Evolutionary conservation across 176 grass and related monocot genomes (phyloP).

Genomic region (Pontederia crassipes): DNA sequence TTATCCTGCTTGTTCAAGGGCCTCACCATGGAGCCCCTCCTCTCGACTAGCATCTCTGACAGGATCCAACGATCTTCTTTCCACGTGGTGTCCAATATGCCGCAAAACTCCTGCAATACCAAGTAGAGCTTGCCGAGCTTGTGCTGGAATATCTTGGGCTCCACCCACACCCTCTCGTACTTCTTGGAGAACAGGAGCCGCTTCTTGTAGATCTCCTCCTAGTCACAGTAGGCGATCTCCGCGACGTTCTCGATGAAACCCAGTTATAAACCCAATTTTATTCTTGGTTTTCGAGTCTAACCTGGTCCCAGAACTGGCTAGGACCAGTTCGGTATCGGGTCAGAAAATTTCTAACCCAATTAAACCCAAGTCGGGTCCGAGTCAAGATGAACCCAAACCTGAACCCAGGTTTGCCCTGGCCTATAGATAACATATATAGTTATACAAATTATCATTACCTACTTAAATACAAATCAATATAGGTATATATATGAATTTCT

Average conservation of each 20-base stretch:
- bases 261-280: background rate
- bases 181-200: slow-evolving; percentile 16
- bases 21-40: background rate
- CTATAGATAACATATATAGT: too few species aligned
- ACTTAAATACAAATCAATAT: too few species aligned
- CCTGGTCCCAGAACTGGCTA: too few species aligned
- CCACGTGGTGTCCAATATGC: slow-evolving; percentile 4
- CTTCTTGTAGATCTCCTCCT: slow-evolving; percentile 10
- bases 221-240: slow-evolving; percentile 5
- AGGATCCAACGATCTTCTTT: slow-evolving; percentile 21
- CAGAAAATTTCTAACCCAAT: too few species aligned
- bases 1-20: slow-evolving; percentile 11
- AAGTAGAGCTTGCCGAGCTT: slow-evolving; percentile 16
- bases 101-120: slow-evolving; percentile 5
- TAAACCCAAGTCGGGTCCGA: too few species aligned
- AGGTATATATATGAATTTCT: too few species aligned
- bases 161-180: slow-evolving; percentile 23
- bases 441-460: too few species aligned
- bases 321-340: too few species aligned
- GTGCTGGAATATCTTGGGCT: slow-evolving; percentile 17
- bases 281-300: background rate
- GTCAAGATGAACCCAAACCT: too few species aligned
- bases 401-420: too few species aligned
- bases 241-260: slow-evolving; percentile 12
- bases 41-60: slow-evolving; percentile 8